Conservation (phyloP, 306 rosid genomes). For the Mimosa bimucronata region DNA sequence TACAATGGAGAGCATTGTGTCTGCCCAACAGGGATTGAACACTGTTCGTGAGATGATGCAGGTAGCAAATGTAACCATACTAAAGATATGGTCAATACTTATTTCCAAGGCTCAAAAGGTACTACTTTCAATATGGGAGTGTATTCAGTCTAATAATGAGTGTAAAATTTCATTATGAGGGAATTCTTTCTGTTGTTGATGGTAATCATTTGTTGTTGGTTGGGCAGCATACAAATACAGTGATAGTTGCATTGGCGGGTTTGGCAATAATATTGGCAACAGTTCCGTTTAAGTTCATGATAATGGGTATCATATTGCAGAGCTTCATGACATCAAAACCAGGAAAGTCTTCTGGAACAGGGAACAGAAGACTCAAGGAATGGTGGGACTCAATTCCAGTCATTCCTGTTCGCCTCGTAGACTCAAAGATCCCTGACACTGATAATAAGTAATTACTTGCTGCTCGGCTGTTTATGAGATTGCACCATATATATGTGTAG, state of each 20-base stretch:
- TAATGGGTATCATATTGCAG: conserved; percentile 61
- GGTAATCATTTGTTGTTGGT: conserved; percentile 6
- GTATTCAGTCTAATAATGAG: not conserved
- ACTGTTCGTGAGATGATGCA: conserved; percentile 65
- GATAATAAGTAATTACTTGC: not conserved
- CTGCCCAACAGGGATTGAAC: conserved; percentile 80
- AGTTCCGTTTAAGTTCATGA: conserved; percentile 64
- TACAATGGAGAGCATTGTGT: conserved; percentile 77
- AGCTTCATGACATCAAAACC: conserved; percentile 51
- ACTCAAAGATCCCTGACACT: conserved; percentile 33
- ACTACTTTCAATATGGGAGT: not conserved
- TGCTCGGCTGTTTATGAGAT: conserved; percentile 1
- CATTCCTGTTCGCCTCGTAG: conserved; percentile 64
- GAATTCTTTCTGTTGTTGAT: not conserved
- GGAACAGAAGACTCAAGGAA: conserved; percentile 74
- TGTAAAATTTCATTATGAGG: not conserved
- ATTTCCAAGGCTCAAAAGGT: conserved; percentile 86
- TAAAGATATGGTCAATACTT: conserved; percentile 79
- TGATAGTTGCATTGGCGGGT: conserved; percentile 58
- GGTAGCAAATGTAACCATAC: conserved; percentile 64
- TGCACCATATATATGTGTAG: not conserved
- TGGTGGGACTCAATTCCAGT: conserved; percentile 98
- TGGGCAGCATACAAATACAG: conserved; percentile 79
- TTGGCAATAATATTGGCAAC: conserved; percentile 60
- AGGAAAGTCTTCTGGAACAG: conserved; percentile 46